Percentiles rank a stretch among this genome's conserved stretches.
Conservation (phyloP, 129 eudicot species). For the carrot (Daucus carota) region DNA sequence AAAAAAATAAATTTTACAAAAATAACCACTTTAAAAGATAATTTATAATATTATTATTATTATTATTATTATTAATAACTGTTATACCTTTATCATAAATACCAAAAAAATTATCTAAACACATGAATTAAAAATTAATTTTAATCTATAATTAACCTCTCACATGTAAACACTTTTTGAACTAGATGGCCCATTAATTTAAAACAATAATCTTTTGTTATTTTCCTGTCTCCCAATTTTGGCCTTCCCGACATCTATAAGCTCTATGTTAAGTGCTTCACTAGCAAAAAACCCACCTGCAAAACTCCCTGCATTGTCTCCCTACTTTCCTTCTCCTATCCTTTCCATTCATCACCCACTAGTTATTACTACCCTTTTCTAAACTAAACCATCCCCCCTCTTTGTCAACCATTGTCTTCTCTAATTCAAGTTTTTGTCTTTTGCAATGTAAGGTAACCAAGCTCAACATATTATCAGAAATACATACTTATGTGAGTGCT, state of each 20-base stretch:
- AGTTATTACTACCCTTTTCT: not conserved
- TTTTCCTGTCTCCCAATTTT: not conserved
- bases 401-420: conserved; percentile 2
- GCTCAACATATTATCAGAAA: not conserved
- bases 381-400: not conserved
- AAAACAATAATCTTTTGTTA: not conserved
- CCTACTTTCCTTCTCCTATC: conserved; percentile 13
- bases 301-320: conserved; percentile 28
- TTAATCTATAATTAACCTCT: too few species aligned
- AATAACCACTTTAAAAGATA: too few species aligned
- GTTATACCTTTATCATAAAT: too few species aligned
- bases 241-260: conserved; percentile 47
- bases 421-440: conserved; percentile 1
- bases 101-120: too few species aligned
- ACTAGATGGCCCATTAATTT: too few species aligned
- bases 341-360: conserved; percentile 13
- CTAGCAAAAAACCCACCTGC: conserved; percentile 41
- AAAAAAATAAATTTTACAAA: too few species aligned
- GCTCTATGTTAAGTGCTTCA: conserved; percentile 48
- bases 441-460: not conserved
- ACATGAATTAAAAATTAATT: too few species aligned
- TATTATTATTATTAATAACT: too few species aligned
- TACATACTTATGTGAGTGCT: not conserved
- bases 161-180: too few species aligned
- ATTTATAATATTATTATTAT: too few species aligned